Conservation (phyloP, 129 eudicot genomes). For the carrot (Daucus carota) region DH1_v3.0 NC_030385.2:29444501-29445000, state of each 20-base stretch:
- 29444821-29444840: too few species aligned
- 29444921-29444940: neutral
- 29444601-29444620: neutral
- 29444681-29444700: neutral
- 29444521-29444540: neutral
- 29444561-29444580: neutral
- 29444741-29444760: neutral
- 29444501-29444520: slow-evolving; percentile 33
- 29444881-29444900: too few species aligned
- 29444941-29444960: neutral
- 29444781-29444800: too few species aligned
- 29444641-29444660: neutral
- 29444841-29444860: neutral
- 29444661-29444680: neutral
- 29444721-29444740: neutral
- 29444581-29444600: neutral
- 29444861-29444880: too few species aligned
- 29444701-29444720: neutral
- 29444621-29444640: slow-evolving; percentile 1
- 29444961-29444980: too few species aligned
- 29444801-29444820: too few species aligned
- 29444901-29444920: neutral
- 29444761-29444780: neutral
- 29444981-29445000: neutral
- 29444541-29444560: neutral